These are phyloP conservation scores for Aureobasidium leucospermi DNA, from an alignment of 2,329 filamentous ascomycete species.

Conservation along the genomic window DNA sequence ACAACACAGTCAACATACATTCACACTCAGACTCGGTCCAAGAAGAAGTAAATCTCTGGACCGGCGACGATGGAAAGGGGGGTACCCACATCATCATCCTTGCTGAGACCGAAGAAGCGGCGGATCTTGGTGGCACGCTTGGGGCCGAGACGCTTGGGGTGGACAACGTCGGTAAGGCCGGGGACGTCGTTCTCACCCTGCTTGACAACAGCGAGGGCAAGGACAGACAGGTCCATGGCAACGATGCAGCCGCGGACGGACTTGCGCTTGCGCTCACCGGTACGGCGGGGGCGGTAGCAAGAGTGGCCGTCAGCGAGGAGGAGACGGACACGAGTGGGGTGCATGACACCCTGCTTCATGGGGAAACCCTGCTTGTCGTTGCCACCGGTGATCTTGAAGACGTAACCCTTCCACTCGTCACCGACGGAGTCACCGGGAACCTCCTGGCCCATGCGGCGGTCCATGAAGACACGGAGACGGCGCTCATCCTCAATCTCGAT, in stretches of 20 bases:
- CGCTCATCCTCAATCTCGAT: slow-evolving; percentile 99
- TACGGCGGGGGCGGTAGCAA: slow-evolving; percentile 97
- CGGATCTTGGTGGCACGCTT: slow-evolving; percentile 99
- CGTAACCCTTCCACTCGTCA: slow-evolving; percentile 99
- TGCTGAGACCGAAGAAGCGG: slow-evolving; percentile 98
- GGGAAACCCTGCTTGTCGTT: slow-evolving; percentile 99
- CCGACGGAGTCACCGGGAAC: slow-evolving; percentile 90
- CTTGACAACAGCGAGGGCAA: slow-evolving; percentile 94
- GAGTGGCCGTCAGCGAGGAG: slow-evolving; percentile 95
- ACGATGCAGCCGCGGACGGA: slow-evolving; percentile 98
- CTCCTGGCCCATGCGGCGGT: slow-evolving; percentile 93
- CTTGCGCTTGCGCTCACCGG: slow-evolving; percentile 99
- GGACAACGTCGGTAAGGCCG: slow-evolving; percentile 92
- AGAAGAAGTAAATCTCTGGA: slow-evolving; percentile 18
- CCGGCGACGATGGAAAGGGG: slow-evolving; percentile 55
- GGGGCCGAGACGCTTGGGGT: slow-evolving; percentile 98
- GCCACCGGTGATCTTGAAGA: slow-evolving; percentile 98
- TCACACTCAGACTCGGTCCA: slow-evolving; percentile 40
- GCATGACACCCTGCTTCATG: slow-evolving; percentile 99
- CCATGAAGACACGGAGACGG: slow-evolving; percentile 98
- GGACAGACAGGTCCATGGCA: slow-evolving; percentile 86
- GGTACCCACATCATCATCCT: slow-evolving; percentile 99
- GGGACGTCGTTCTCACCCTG: slow-evolving; percentile 92
- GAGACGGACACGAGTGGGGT: slow-evolving; percentile 96
- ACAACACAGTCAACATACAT: slow-evolving; percentile 14